Evolutionary conservation across 1,284 basidiomycete genomes (phyloP).

Genomic region (Cryptococcus sp.): DNA sequence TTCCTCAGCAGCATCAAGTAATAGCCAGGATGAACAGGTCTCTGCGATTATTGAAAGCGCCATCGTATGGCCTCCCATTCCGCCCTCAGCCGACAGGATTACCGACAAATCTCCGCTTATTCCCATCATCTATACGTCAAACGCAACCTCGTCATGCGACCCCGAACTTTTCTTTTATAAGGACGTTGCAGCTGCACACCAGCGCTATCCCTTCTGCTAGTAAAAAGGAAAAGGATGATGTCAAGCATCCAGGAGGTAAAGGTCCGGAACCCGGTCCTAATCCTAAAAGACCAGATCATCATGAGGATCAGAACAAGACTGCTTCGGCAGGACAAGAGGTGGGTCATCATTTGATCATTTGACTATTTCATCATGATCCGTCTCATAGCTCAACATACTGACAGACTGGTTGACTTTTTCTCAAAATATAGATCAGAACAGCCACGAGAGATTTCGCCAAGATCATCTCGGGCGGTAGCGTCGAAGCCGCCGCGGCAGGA

Average conservation of each 20-base stretch:
- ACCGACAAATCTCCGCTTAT: neutral
- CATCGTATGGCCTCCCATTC: neutral
- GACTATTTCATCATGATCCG: neutral
- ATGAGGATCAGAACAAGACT: slow-evolving; percentile 27
- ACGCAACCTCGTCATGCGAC: neutral
- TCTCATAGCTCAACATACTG: neutral
- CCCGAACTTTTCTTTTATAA: neutral
- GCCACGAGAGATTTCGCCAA: slow-evolving; percentile 34
- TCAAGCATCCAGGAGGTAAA: slow-evolving; percentile 3
- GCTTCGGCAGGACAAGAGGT: slow-evolving; percentile 28
- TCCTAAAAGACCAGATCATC: slow-evolving; percentile 3
- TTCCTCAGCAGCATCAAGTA: no score
- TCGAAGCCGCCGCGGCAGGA: slow-evolving; percentile 8
- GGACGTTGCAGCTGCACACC: neutral
- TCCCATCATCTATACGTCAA: neutral
- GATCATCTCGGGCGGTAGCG: slow-evolving; percentile 33
- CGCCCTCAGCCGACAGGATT: neutral
- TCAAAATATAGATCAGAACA: slow-evolving; percentile 23
- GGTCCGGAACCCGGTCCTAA: slow-evolving; percentile 5
- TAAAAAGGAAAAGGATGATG: slow-evolving; percentile 4
- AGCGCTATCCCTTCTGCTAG: neutral
- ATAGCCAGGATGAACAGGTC: slow-evolving; percentile 13
- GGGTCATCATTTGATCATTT: slow-evolving; percentile 4
- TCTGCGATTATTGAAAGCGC: slow-evolving; percentile 9
- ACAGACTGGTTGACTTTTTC: neutral